phyloP scores from a whole-genome alignment of 352 stramenopile species.

The Globisporangium okanoganense region DNA sequence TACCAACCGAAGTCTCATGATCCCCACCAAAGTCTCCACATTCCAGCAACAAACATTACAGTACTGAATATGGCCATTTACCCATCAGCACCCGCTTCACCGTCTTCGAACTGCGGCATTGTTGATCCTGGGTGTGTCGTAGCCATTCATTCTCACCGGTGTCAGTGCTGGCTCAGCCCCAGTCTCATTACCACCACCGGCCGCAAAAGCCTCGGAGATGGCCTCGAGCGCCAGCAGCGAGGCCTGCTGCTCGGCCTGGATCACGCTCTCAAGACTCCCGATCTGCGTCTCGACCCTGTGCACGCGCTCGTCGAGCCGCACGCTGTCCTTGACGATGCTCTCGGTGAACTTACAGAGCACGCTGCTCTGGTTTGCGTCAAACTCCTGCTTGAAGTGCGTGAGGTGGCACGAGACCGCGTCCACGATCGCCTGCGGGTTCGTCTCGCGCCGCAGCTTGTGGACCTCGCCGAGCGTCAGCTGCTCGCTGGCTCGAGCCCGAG shows the following conservation, averaged over 20 bases:
- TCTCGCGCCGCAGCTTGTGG: conserved; percentile 25
- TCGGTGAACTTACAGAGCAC: conserved; percentile 51
- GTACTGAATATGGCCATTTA: neutral
- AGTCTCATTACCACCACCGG: neutral
- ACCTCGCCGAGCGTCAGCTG: conserved; percentile 28
- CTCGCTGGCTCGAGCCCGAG: conserved; percentile 29
- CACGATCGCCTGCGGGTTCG: conserved; percentile 36
- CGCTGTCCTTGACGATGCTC: conserved; percentile 41
- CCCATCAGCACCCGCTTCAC: neutral
- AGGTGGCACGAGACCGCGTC: conserved; percentile 56
- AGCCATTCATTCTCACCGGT: neutral
- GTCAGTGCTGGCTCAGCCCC: neutral
- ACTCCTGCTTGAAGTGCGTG: conserved; percentile 60
- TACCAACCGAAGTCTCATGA: neutral
- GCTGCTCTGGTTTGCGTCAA: conserved; percentile 42
- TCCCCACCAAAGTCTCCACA: neutral
- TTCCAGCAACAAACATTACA: neutral
- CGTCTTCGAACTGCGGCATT: neutral
- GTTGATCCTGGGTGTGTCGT: neutral
- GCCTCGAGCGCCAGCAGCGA: conserved; percentile 63
- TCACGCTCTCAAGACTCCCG: conserved; percentile 42
- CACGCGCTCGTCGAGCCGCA: conserved; percentile 51
- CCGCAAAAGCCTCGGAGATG: conserved; percentile 58
- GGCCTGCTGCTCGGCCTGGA: conserved; percentile 68
- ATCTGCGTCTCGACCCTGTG: conserved; percentile 49